A percentile compares a stretch with the other conserved stretches of the same genome.
These are phyloP conservation scores for Rugosomyces carneus DNA, from an alignment of 1,284 basidiomycete genomes.

Conservation along the genomic window DNA sequence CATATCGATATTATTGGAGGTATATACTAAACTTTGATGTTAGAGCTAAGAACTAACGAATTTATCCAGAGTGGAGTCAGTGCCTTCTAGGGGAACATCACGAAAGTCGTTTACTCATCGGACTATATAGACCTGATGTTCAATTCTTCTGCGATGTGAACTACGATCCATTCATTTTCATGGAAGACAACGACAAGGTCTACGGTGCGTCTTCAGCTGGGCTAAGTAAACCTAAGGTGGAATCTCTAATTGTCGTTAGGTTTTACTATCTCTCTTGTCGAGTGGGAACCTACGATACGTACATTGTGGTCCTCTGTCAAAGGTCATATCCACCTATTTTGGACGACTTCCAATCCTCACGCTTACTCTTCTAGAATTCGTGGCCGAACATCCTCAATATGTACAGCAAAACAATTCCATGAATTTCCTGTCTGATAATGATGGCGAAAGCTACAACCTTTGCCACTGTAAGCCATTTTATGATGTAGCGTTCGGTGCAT, in stretches of 20 bases:
- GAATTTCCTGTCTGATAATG: constrained; percentile 70
- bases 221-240: not conserved
- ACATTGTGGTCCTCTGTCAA: constrained; percentile 71
- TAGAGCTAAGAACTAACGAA: not conserved
- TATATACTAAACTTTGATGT: constrained; percentile 28
- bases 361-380: constrained; percentile 53
- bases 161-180: constrained; percentile 77
- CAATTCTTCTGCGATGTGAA: constrained; percentile 73
- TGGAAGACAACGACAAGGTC: constrained; percentile 71
- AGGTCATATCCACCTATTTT: constrained; percentile 30
- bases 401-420: constrained; percentile 68
- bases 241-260: constrained; percentile 32
- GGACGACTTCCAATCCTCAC: constrained; percentile 5
- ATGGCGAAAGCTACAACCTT: constrained; percentile 66
- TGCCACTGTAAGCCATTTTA: constrained; percentile 63
- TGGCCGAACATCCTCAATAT: constrained; percentile 58
- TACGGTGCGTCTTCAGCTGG: constrained; percentile 42
- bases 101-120: constrained; percentile 1
- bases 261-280: constrained; percentile 74
- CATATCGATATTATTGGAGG: constrained; percentile 86
- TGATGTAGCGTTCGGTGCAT: not conserved
- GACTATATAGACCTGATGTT: constrained; percentile 57
- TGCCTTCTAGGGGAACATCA: constrained; percentile 6
- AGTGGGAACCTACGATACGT: constrained; percentile 74
- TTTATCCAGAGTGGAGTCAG: constrained; percentile 32